A percentile compares a stretch with the other conserved stretches of the same genome.
These are phyloP conservation scores for Omphalea diandra DNA, from an alignment of 441 rosid genomes.

Conservation along the genomic window DNA sequence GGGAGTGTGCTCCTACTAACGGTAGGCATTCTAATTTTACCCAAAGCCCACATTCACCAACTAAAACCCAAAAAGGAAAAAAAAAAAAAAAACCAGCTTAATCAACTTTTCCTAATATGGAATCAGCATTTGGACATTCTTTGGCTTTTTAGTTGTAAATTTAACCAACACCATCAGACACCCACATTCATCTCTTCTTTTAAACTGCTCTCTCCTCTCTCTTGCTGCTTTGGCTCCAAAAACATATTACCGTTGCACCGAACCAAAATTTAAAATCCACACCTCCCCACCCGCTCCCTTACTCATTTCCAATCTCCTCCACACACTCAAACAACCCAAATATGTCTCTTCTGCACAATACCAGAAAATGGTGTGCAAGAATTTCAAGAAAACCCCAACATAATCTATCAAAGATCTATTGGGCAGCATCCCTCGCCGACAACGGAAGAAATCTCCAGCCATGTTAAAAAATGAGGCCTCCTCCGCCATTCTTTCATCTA, in stretches of 20 bases:
- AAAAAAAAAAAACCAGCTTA: too few relatives aligned
- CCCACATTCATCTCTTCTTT: background rate
- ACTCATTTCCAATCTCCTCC: background rate
- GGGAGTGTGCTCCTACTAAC: background rate
- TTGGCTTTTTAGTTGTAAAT: too few relatives aligned
- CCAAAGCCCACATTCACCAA: background rate
- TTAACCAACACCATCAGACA: background rate
- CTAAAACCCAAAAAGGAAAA: too few relatives aligned
- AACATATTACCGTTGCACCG: conserved; percentile 47
- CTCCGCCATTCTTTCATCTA: conserved; percentile 41
- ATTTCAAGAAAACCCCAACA: conserved; percentile 32
- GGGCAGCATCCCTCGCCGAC: conserved; percentile 26
- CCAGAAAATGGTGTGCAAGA: conserved; percentile 43
- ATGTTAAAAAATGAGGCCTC: conserved; percentile 35
- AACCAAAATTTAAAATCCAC: conserved; percentile 35
- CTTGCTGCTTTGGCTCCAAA: conserved; percentile 49
- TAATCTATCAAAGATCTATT: conserved; percentile 31
- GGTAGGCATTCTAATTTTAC: background rate
- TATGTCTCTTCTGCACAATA: background rate
- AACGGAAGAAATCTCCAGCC: conserved; percentile 38
- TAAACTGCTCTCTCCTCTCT: background rate
- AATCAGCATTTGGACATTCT: too few relatives aligned
- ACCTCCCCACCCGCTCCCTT: background rate
- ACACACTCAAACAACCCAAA: too few relatives aligned
- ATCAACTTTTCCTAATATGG: too few relatives aligned